These are phyloP conservation scores for Balansia obtecta DNA, from an alignment of 2,329 filamentous ascomycete genomes.

Conservation along the genomic window DNA sequence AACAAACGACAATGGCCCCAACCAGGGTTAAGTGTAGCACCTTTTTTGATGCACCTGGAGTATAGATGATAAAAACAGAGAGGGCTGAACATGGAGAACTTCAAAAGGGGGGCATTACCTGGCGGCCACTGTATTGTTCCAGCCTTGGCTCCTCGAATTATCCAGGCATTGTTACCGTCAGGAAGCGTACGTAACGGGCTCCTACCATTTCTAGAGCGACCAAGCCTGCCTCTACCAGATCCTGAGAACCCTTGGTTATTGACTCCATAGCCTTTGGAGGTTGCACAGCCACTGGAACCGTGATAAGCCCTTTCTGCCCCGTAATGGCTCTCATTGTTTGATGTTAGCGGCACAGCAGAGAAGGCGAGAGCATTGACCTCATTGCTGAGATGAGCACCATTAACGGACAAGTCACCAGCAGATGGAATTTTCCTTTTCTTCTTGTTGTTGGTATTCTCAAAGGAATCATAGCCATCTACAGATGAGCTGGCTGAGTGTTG, in stretches of 20 bases:
- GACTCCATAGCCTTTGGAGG: constrained; percentile 38
- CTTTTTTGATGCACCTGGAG: too few relatives aligned
- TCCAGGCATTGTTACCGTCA: constrained; percentile 46
- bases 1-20: too few relatives aligned
- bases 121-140: constrained; percentile 32
- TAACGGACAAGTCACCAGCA: constrained; percentile 53
- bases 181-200: constrained; percentile 48
- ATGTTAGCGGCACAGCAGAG: constrained; percentile 12
- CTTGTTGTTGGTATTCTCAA: constrained; percentile 98
- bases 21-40: too few relatives aligned
- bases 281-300: constrained; percentile 16
- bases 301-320: constrained; percentile 14
- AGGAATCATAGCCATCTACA: constrained; percentile 85
- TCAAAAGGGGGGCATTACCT: constrained; percentile 21
- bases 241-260: constrained; percentile 57
- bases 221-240: constrained; percentile 71
- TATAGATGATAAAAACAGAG: too few relatives aligned
- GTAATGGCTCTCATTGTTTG: constrained; percentile 17
- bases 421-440: constrained; percentile 98
- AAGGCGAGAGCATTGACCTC: constrained; percentile 29
- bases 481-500: constrained; percentile 59
- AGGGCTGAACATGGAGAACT: too few relatives aligned
- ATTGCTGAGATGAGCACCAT: constrained; percentile 25
- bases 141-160: constrained; percentile 32
- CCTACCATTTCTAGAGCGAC: constrained; percentile 50